phyloP scores from a whole-genome alignment of 2,329 filamentous ascomycete species.

The Alternaria ventricosa region DNA sequence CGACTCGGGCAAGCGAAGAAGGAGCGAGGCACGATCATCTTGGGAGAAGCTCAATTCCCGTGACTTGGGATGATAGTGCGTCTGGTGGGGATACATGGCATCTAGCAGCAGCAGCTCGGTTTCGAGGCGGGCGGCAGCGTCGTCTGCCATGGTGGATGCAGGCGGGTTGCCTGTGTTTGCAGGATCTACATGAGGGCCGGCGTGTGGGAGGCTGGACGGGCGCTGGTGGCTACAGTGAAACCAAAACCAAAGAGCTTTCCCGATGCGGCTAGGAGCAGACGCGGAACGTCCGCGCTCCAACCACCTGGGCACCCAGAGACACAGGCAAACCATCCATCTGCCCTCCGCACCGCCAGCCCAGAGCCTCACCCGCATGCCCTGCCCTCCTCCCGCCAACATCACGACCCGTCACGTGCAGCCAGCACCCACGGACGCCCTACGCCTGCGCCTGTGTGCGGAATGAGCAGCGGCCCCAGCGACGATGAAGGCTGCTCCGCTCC shows the following conservation, averaged over 20 bases:
- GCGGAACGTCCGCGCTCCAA: constrained; percentile 27
- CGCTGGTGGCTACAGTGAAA: constrained; percentile 15
- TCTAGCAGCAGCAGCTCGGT: constrained; percentile 52
- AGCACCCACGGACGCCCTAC: constrained; percentile 10
- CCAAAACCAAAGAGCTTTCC: constrained; percentile 19
- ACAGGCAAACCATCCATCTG: constrained; percentile 13
- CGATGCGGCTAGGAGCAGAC: constrained; percentile 26
- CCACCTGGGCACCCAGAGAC: constrained; percentile 26
- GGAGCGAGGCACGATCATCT: constrained; percentile 31
- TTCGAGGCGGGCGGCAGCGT: constrained; percentile 31
- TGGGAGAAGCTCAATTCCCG: constrained; percentile 49
- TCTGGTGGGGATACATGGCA: constrained; percentile 54
- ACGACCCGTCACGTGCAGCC: constrained; percentile 13
- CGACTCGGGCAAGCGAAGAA: constrained; percentile 48
- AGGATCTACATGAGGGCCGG: neutral
- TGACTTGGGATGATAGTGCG: constrained; percentile 39
- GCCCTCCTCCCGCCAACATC: constrained; percentile 2
- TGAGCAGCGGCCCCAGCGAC: constrained; percentile 29
- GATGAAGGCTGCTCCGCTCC: constrained; percentile 96
- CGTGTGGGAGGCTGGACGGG: neutral
- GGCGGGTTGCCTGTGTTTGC: neutral
- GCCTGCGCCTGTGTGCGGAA: constrained; percentile 2
- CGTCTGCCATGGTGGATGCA: constrained; percentile 13
- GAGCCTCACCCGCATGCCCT: neutral
- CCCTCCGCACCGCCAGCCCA: neutral